Base-by-base conservation (phyloP, 2,329 filamentous ascomycete genomes). In the Chrysoporthe puriensis region DNA sequence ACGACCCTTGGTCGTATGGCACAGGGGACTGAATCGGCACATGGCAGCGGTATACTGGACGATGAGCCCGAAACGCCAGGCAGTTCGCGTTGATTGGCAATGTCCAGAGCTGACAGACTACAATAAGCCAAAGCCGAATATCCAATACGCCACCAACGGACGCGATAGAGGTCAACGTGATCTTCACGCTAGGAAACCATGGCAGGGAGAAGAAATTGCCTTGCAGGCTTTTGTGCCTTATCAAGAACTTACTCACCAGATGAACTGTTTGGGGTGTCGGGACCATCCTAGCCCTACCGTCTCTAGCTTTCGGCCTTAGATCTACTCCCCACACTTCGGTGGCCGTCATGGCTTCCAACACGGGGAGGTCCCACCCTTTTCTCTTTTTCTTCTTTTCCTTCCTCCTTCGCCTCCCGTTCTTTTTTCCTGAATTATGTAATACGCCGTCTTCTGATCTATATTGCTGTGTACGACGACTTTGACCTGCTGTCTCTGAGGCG, bases 291-390 rank as follows among this genome's bases (percentile, higher is more conserved):
- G 64, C 50, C 59, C 56, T 36, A 21, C 34, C 7, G 40, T 7
- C 40, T 52, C 64, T 61, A 66, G 64, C 67, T 64, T 64, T 67
- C 56, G 60, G 66, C 56, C 60, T 58, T 61, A 62, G 54, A 67
- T 59, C 67, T 63, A 56, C 56, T 42, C 67, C 56, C 52, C 40
- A 54, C 64, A 61, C 50, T 46, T 57, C 46, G 16, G 16, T 57
- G n/a, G 21, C 50, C 16, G 50, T 54, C 21, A 34, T 34, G 32
- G 50, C 32, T 34, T 21, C 26, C 21, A 13, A 32, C 50, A 16
- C 21, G 26, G 2, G 11, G 14, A 13, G 14, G 26, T 13, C 4
- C 26, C 50, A 11, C 21, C 21, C 11, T 14, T 13, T 13, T 16
- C 6, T n/a, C 18, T 21, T n/a, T 50, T 50, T 7, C 9, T 13